Evolutionary conservation across 2,329 filamentous ascomycete species (phyloP).

Genomic region (Pseudogymnoascus sp.): DNA sequence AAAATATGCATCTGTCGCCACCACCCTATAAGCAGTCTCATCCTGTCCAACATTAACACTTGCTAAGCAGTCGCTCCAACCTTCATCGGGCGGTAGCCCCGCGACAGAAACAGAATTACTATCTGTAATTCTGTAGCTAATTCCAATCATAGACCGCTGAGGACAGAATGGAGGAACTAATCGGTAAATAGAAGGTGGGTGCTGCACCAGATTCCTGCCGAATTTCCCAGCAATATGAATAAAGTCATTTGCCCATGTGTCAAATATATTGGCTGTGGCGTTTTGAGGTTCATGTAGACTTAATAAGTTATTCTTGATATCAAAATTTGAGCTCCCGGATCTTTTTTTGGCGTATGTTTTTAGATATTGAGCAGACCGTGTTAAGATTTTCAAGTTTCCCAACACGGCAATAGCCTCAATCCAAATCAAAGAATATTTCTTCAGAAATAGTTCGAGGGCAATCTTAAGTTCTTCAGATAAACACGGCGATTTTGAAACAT

Average conservation of each 20-base stretch:
- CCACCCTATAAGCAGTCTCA: conserved; percentile 9
- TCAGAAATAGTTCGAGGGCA: neutral
- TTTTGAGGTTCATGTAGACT: neutral
- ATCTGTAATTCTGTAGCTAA: neutral
- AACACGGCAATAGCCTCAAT: neutral
- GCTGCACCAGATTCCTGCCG: neutral
- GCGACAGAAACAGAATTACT: neutral
- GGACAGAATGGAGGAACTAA: conserved; percentile 14
- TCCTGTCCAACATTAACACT: neutral
- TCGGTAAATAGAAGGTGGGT: conserved; percentile 10
- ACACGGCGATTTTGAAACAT: neutral
- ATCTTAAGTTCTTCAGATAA: neutral
- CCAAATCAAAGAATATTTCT: neutral
- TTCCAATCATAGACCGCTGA: neutral
- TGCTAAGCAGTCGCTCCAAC: neutral
- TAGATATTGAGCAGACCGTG: neutral
- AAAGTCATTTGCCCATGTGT: conserved; percentile 10
- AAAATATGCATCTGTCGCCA: conserved; percentile 19
- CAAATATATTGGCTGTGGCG: neutral
- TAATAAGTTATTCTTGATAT: neutral
- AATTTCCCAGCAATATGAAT: conserved; percentile 11
- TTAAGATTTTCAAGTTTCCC: neutral
- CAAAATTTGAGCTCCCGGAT: neutral
- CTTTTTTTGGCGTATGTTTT: neutral
- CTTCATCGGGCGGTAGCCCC: neutral